Percentiles rank a stretch among this genome's conserved stretches.
Conservation (phyloP, 2,329 filamentous ascomycete species). For the Aspergillus quadricinctus region DNA sequence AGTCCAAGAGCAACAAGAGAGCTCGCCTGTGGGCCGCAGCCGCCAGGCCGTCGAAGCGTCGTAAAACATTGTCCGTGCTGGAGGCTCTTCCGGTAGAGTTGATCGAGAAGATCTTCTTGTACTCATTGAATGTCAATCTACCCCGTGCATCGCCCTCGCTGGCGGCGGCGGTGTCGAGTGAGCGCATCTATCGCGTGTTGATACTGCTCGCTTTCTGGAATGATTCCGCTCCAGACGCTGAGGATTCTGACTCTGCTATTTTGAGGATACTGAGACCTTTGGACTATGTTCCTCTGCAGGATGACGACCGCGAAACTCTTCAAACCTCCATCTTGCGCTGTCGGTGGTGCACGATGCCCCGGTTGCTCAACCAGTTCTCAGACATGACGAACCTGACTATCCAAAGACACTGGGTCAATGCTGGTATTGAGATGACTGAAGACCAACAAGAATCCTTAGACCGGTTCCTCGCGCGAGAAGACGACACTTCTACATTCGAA, state of each 20-base stretch:
- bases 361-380: constrained; percentile 31
- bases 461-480: constrained; percentile 18
- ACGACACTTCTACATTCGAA: constrained; percentile 13
- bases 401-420: constrained; percentile 29
- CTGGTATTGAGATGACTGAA: constrained; percentile 18
- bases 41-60: constrained; percentile 3
- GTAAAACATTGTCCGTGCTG: constrained; percentile 28
- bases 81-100: constrained; percentile 49
- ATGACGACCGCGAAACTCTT: constrained; percentile 25
- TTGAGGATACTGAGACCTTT: constrained; percentile 31
- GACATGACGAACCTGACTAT: constrained; percentile 31
- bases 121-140: constrained; percentile 44
- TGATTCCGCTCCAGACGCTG: constrained; percentile 12
- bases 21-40: constrained; percentile 9
- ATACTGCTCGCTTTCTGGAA: constrained; percentile 40
- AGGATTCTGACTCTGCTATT: constrained; percentile 16
- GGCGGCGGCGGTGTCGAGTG: constrained; percentile 35
- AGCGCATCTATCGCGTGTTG: constrained; percentile 38
- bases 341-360: constrained; percentile 37
- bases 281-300: constrained; percentile 26
- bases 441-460: constrained; percentile 14
- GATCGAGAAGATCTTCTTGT: constrained; percentile 51
- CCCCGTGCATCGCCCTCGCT: constrained; percentile 41
- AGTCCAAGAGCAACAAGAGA: constrained; percentile 10
- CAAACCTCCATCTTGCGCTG: constrained; percentile 34